Evolutionary conservation across 2,329 filamentous ascomycete genomes (phyloP).

Genomic region (Trichoderma harzianum): DNA sequence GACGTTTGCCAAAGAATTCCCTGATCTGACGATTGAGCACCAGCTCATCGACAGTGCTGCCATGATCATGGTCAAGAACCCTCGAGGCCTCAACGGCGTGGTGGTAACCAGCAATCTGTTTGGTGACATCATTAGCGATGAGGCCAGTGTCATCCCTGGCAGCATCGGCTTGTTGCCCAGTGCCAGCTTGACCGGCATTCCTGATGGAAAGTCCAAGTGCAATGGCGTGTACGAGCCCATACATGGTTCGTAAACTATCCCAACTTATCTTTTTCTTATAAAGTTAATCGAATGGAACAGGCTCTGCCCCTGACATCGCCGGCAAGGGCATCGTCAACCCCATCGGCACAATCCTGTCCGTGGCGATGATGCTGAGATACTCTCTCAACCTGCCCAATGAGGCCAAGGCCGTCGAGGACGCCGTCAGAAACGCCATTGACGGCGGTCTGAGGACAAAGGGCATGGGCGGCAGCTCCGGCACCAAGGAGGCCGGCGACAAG

Average conservation of each 20-base stretch:
- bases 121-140: slow-evolving; percentile 93
- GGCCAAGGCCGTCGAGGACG: slow-evolving; percentile 74
- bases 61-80: slow-evolving; percentile 97
- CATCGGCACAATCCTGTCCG: slow-evolving; percentile 83
- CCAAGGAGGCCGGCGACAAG: slow-evolving; percentile 72
- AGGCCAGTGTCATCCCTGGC: slow-evolving; percentile 91
- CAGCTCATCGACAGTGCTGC: slow-evolving; percentile 96
- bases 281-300: slow-evolving; percentile 37
- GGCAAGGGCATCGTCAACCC: slow-evolving; percentile 91
- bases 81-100: slow-evolving; percentile 80
- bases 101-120: slow-evolving; percentile 93
- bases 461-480: slow-evolving; percentile 73
- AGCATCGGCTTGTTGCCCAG: slow-evolving; percentile 84
- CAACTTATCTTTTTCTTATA: not conserved
- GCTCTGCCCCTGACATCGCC: slow-evolving; percentile 89
- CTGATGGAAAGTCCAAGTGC: slow-evolving; percentile 77
- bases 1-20: slow-evolving; percentile 84
- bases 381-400: slow-evolving; percentile 77
- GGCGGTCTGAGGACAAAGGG: slow-evolving; percentile 76
- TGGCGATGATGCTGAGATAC: slow-evolving; percentile 96
- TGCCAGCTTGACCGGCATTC: slow-evolving; percentile 80
- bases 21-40: slow-evolving; percentile 76
- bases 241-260: slow-evolving; percentile 62
- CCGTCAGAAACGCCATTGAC: slow-evolving; percentile 77
- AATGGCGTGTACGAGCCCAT: slow-evolving; percentile 98